Conservation (phyloP, 148 eudicot genomes). For the Fagopyrum tataricum region DNA sequence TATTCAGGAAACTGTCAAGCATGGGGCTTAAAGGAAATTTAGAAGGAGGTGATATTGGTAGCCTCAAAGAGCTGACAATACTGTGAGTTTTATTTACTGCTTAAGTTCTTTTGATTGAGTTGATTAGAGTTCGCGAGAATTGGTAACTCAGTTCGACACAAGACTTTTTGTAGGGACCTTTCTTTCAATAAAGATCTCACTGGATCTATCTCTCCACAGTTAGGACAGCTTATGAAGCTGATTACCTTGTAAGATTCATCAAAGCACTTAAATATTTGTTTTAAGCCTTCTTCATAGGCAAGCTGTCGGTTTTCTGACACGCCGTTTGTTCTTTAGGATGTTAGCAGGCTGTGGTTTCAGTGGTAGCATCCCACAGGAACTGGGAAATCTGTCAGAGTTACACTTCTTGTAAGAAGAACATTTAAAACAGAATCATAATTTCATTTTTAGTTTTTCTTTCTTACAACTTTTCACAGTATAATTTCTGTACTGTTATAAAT, state of each 20-base stretch:
- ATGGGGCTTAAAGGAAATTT: slow-evolving; percentile 72
- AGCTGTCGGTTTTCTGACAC: not conserved
- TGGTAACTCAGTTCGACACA: not conserved
- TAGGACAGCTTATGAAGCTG: slow-evolving; percentile 66
- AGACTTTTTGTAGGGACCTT: slow-evolving; percentile 53
- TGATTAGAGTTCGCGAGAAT: not conserved
- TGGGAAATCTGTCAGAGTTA: slow-evolving; percentile 65
- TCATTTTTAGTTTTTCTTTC: not conserved
- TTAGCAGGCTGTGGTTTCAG: slow-evolving; percentile 86
- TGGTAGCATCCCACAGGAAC: slow-evolving; percentile 71
- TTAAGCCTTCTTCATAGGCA: not conserved
- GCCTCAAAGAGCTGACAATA: slow-evolving; percentile 55
- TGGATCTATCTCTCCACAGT: slow-evolving; percentile 58
- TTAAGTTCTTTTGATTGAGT: not conserved
- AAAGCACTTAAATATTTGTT: not conserved
- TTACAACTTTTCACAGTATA: not conserved
- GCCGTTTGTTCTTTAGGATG: slow-evolving; percentile 31
- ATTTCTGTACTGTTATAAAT: not conserved
- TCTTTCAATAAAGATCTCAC: slow-evolving; percentile 70
- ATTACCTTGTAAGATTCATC: slow-evolving; percentile 50
- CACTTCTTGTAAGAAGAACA: slow-evolving; percentile 55
- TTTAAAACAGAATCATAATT: too few species aligned
- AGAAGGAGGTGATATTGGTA: slow-evolving; percentile 73
- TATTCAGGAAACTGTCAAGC: slow-evolving; percentile 57
- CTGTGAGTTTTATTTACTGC: slow-evolving; percentile 42